Percentiles rank a stretch among this genome's conserved stretches.
phyloP scores from a whole-genome alignment of 2,329 filamentous ascomycete species.

The Cladosporium colombiae region DNA sequence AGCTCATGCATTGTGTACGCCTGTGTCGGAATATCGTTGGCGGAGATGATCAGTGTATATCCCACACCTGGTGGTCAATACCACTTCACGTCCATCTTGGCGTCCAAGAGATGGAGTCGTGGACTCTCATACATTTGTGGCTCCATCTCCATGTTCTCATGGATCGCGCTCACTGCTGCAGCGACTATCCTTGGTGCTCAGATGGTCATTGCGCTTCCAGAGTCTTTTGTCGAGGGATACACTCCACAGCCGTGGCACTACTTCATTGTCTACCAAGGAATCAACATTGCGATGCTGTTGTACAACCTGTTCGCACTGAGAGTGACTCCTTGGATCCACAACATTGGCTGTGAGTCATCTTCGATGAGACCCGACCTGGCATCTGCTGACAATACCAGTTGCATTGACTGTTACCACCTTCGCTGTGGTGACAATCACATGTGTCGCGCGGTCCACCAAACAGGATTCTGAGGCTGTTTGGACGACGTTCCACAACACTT shows the following conservation, averaged over 20 bases:
- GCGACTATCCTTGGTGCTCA: constrained; percentile 26
- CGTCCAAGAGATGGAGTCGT: not conserved
- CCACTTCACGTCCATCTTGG: constrained; percentile 2
- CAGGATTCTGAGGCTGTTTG: constrained; percentile 51
- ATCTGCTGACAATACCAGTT: constrained; percentile 47
- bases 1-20: not conserved
- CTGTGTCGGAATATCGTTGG: not conserved
- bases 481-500: constrained; percentile 51
- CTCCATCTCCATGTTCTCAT: constrained; percentile 15
- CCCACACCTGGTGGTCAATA: not conserved
- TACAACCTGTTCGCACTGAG: constrained; percentile 60
- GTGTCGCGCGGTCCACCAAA: constrained; percentile 43
- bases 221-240: constrained; percentile 22
- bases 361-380: not conserved
- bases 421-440: constrained; percentile 46
- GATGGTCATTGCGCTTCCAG: constrained; percentile 19
- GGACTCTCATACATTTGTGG: constrained; percentile 10
- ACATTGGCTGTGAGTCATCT: constrained; percentile 51
- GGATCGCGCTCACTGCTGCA: constrained; percentile 25
- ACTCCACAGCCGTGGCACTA: constrained; percentile 18
- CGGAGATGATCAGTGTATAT: not conserved
- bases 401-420: constrained; percentile 44
- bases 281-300: constrained; percentile 52
- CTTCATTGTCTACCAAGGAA: constrained; percentile 22
- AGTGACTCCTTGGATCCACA: constrained; percentile 52